A percentile compares a stretch with the other conserved stretches of the same genome.
These are phyloP conservation scores for Pseudogymnoascus sp. DNA, from an alignment of 2,329 filamentous ascomycete genomes.

Conservation along the genomic window DNA sequence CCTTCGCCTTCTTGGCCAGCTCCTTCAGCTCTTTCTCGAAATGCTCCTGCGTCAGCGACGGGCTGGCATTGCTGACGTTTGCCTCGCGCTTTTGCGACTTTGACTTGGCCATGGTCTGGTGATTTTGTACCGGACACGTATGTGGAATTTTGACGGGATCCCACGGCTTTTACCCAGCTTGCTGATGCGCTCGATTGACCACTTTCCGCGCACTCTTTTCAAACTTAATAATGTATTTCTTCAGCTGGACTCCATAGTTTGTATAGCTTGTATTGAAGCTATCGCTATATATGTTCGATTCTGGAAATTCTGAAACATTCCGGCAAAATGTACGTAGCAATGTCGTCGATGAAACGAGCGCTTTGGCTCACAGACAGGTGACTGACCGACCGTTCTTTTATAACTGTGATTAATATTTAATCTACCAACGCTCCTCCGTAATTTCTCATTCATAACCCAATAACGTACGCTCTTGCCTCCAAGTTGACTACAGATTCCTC, in stretches of 20 bases:
- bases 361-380: background rate
- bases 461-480: background rate
- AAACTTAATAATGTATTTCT: background rate
- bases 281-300: slow-evolving; percentile 1
- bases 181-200: background rate
- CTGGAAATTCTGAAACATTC: background rate
- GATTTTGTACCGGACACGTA: slow-evolving; percentile 6
- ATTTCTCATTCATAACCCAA: background rate
- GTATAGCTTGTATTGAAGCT: slow-evolving; percentile 1
- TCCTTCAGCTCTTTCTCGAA: slow-evolving; percentile 29
- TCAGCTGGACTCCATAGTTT: background rate
- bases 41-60: slow-evolving; percentile 26
- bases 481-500: background rate
- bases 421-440: background rate
- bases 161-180: background rate
- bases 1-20: slow-evolving; percentile 25
- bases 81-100: slow-evolving; percentile 42
- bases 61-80: slow-evolving; percentile 28
- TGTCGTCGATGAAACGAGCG: slow-evolving; percentile 4
- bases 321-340: slow-evolving; percentile 4
- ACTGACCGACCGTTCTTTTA: background rate
- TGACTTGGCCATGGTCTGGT: slow-evolving; percentile 33
- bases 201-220: background rate
- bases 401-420: background rate
- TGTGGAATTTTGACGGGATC: slow-evolving; percentile 1